Evolutionary conservation across 1,139 yeast species (phyloP).

Genomic region (Saccharomyces hybrid): DNA sequence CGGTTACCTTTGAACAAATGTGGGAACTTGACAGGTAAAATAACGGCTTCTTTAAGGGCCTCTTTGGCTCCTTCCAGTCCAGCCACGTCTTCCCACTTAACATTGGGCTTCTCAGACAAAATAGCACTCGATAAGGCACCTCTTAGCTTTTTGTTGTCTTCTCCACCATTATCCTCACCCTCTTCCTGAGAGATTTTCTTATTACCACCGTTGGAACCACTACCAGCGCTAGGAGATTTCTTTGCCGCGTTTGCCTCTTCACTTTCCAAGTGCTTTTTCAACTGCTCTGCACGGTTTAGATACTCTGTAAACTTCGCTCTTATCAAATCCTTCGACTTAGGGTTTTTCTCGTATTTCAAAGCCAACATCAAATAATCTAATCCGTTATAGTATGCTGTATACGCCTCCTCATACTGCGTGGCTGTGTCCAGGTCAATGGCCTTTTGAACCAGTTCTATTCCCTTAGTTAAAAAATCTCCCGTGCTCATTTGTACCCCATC

Average conservation of each 20-base stretch:
- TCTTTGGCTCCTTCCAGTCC: conserved; percentile 95
- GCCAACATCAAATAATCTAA: conserved; percentile 94
- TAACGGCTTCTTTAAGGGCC: conserved; percentile 95
- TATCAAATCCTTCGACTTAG: conserved; percentile 79
- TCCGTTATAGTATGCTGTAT: conserved; percentile 86
- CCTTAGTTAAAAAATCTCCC: conserved; percentile 83
- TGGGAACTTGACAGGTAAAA: conserved; percentile 89
- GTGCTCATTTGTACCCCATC: conserved; percentile 39
- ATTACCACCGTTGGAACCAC: conserved; percentile 29
- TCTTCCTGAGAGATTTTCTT: conserved; percentile 19
- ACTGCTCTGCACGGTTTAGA: conserved; percentile 85
- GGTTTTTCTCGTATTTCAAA: conserved; percentile 89
- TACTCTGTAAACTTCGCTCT: conserved; percentile 88
- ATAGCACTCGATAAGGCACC: conserved; percentile 93
- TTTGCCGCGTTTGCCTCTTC: conserved; percentile 35
- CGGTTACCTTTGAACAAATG: conserved; percentile 91
- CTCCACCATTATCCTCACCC: conserved; percentile 59
- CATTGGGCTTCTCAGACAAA: conserved; percentile 85
- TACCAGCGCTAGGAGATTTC: conserved; percentile 31
- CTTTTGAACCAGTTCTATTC: conserved; percentile 85
- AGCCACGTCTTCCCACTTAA: conserved; percentile 92
- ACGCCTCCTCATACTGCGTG: conserved; percentile 88
- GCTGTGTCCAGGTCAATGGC: conserved; percentile 95
- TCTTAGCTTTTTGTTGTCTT: conserved; percentile 79
- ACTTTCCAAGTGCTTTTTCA: conserved; percentile 82